A percentile compares a stretch with the other conserved stretches of the same genome.
These are phyloP conservation scores for Ceratocystis cubensis DNA, from an alignment of 2,329 filamentous ascomycete genomes.

Conservation along the genomic window DNA sequence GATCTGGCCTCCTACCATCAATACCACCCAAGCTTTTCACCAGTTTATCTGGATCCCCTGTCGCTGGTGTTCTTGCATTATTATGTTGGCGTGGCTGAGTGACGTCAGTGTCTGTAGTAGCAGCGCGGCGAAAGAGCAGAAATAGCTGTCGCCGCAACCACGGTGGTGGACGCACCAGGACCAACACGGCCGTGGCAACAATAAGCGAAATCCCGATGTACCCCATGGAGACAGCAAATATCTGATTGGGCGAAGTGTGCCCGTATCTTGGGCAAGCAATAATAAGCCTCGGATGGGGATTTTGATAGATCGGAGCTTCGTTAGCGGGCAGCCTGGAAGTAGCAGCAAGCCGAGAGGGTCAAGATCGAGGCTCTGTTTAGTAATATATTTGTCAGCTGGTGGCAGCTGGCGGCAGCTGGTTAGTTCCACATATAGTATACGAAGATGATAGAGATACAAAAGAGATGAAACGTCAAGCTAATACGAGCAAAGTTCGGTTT, in stretches of 20 bases:
- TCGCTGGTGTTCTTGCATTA: no score
- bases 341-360: no score
- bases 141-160: conserved; percentile 34
- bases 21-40: no score
- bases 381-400: not conserved
- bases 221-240: conserved; percentile 34
- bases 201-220: conserved; percentile 50
- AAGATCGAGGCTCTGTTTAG: no score
- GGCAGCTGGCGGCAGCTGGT: not conserved
- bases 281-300: not conserved
- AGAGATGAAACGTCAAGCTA: not conserved
- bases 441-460: not conserved
- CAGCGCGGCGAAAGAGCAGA: conserved; percentile 23
- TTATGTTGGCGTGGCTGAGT: not conserved
- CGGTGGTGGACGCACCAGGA: conserved; percentile 42
- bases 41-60: no score
- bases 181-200: conserved; percentile 46
- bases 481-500: not conserved
- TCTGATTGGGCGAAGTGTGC: not conserved
- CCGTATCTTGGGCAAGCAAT: no score
- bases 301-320: not conserved
- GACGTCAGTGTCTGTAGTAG: not conserved
- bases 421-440: not conserved
- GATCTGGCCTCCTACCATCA: no score
- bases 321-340: no score